Evolutionary conservation across 2,329 filamentous ascomycete species (phyloP), one percentile per base, ranked within the genome.

Genomic region (Trichoderma sp.): DNA sequence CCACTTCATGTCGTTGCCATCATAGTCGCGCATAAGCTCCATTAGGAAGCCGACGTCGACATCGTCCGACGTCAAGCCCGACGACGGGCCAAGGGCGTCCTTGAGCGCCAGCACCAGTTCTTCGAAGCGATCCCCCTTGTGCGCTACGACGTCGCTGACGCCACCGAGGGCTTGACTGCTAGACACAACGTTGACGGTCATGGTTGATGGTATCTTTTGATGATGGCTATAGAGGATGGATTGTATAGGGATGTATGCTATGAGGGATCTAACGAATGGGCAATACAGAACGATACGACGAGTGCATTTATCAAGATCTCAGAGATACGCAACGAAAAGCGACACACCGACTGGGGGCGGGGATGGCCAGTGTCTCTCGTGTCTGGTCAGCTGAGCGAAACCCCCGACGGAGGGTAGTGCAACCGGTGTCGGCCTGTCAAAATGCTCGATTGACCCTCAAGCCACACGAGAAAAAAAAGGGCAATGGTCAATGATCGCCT

Each of bases 51-150:
- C 84, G 71, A 94, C 89, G 76, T 97, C 89, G 75, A 97, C 90
- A 79, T 96, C 93, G 57, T 91, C 91, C 39, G 92, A 96, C 73
- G 92, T 90, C 76, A 97, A 87, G 3, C 94, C 94, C 14, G 92
- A 96, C 72, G 90, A 93, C 4, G 93, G 92, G 3, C 94, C 94
- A 6, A 98, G 87, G 28, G 89, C 89, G 70, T 87, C 84, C 77
- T 91, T 94, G 76, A 97, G 88, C n/a, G 89, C 88, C 72, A 87
- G 79, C 70, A 97, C 92, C 60, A 97, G 89, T 68, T 85, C 81
- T 47, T 94, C 88, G 79, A 97, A 96, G 14, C 81, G 80, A 76
- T 87, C 53, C 57, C 32, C 34, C 28, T 36, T 57, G 24, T 57
- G 72, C 9, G 73, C 78, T 65, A 78, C 74, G 39, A 73, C 75